phyloP scores from a whole-genome alignment of 345 rosid genomes.

The Eucalyptus melliodora region DNA sequence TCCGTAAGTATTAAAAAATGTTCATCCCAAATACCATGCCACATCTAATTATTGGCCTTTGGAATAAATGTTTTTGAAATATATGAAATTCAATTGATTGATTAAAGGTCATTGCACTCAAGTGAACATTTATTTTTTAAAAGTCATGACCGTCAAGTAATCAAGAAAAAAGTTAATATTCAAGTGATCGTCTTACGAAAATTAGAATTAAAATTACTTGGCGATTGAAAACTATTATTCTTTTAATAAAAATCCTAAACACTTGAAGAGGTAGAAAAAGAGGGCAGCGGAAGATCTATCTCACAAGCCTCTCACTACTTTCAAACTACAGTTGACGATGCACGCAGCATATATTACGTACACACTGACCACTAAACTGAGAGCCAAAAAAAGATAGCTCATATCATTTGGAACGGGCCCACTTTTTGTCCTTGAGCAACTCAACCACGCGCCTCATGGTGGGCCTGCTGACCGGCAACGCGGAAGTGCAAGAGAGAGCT shows the following conservation, averaged over 20 bases:
- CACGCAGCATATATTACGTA: not conserved
- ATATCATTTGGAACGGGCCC: not conserved
- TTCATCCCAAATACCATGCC: not conserved
- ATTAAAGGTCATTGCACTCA: not conserved
- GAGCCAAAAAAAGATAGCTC: not conserved
- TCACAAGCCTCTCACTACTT: not conserved
- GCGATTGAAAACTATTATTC: not conserved
- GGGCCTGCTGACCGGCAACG: conserved; percentile 41
- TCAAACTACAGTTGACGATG: not conserved
- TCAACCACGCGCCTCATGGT: conserved; percentile 69
- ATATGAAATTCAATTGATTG: not conserved
- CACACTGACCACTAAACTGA: not conserved
- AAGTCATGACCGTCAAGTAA: too few relatives aligned
- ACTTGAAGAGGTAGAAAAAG: not conserved
- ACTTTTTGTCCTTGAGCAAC: conserved; percentile 32
- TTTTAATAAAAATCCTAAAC: not conserved
- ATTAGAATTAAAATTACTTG: not conserved
- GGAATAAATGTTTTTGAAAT: too few relatives aligned
- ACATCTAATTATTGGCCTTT: rapidly evolving
- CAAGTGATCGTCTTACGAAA: rapidly evolving
- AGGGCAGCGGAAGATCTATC: not conserved
- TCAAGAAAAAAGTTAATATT: too few relatives aligned
- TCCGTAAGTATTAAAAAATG: not conserved
- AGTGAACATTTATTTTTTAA: too few relatives aligned
- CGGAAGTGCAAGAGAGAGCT: conserved; percentile 43